A percentile compares a stretch with the other conserved stretches of the same genome.
Conservation (phyloP, 2,329 filamentous ascomycete genomes). For the Penicillium fuscoglaucum region DNA sequence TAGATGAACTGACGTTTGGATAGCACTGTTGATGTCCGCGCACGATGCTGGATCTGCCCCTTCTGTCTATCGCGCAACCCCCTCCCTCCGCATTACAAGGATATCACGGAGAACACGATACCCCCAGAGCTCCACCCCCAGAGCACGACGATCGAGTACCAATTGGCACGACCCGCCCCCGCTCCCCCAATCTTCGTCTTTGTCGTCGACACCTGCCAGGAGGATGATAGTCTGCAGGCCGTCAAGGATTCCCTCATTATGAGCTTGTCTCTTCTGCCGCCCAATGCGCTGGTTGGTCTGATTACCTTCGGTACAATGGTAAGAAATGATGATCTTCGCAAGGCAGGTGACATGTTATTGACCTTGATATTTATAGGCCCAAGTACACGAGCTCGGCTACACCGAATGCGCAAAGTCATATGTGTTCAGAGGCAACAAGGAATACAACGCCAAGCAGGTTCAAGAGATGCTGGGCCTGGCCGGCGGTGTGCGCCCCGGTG, state of each 20-base stretch:
- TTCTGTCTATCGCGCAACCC: constrained; percentile 67
- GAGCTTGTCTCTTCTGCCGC: constrained; percentile 63
- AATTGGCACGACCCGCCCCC: constrained; percentile 61
- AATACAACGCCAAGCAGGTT: constrained; percentile 98
- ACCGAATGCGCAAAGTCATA: constrained; percentile 98
- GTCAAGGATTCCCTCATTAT: constrained; percentile 67
- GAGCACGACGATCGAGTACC: constrained; percentile 68
- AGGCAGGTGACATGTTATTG: constrained; percentile 10
- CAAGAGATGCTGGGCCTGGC: constrained; percentile 94
- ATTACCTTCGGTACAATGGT: constrained; percentile 86
- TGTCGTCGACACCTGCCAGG: constrained; percentile 69
- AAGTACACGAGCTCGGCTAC: constrained; percentile 97
- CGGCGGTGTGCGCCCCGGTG: constrained; percentile 69
- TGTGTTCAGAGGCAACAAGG: constrained; percentile 96
- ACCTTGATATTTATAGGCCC: constrained; percentile 57
- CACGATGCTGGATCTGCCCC: constrained; percentile 67
- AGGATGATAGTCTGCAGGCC: constrained; percentile 66
- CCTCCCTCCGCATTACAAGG: constrained; percentile 67
- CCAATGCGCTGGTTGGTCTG: constrained; percentile 64
- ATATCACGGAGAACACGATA: constrained; percentile 65
- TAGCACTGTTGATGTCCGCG: constrained; percentile 66
- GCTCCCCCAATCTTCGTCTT: constrained; percentile 68
- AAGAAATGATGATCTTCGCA: constrained; percentile 30
- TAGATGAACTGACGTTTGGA: constrained; percentile 26
- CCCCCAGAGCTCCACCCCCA: constrained; percentile 65